Evolutionary conservation across 1,139 yeast species (phyloP), one percentile per base, ranked within the genome.

Genomic region (Magnusiomyces magnusii): DNA sequence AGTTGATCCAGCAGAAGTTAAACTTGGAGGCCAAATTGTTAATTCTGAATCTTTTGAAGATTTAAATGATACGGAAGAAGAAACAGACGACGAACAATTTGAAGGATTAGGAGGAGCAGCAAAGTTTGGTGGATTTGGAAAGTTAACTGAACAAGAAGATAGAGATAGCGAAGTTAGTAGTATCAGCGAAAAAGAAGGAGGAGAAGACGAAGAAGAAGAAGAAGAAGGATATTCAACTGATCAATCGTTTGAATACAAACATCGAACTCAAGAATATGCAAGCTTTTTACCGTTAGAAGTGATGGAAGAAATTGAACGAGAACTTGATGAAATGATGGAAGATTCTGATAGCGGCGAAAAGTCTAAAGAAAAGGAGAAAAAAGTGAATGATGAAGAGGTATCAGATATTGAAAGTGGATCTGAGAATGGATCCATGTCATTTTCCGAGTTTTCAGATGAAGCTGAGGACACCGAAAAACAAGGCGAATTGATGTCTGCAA

Each of bases 1-100:
- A 15, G 66, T 67, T 23, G 60, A 61, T 53, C 63, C 68, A 1
- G 60, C 60, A 1, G 68, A 66, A 25, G 49, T 67, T 44, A 60
- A 61, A 47, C 36, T 57, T 21, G 58, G 53, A 21, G 55, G 39
- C 5, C 47, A 51, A 51, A 36, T 19, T 7, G 27, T 28, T 13
- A 28, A 28, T 7, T 41, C 47, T 5, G 21, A 39, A 15, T 36
- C 54, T 19, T 51, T 51, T 51, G 42, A 36, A 13, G 54, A 51
- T 36, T n/a, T 51, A 13, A 17, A 41, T 5, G 24, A 19, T 44
- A 49, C 23, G 24, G 55, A 41, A 39, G 55, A 50, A 17, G 41
- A 50, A 15, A 25, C 10, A 2, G 41, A 52, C 15, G 47, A 39
- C 5, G 55, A 41, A 23, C 10, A 17, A 19, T 44, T 44, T 44